These are phyloP conservation scores for Euptelea pleiosperma DNA, from an alignment of 164 flowering plant species.

Conservation along the genomic window DNA sequence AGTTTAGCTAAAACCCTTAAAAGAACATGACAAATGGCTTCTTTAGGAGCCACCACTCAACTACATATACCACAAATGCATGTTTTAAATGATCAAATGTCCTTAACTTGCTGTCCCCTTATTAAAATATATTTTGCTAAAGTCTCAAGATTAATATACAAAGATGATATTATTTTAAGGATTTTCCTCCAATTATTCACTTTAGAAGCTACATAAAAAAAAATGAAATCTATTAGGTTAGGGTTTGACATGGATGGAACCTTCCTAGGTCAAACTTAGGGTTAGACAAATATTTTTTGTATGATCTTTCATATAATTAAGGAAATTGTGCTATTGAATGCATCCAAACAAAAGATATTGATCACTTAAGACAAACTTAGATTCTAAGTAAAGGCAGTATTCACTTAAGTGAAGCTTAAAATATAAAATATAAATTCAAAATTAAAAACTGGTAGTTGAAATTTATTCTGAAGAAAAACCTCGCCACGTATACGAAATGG, in stretches of 20 bases:
- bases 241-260: constrained; percentile 14
- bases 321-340: neutral
- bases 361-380: constrained; percentile 15
- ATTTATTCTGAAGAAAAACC: no score
- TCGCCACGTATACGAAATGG: no score
- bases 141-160: neutral
- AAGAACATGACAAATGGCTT: constrained; percentile 18
- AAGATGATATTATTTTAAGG: neutral
- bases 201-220: neutral
- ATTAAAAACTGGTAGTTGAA: no score
- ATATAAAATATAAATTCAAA: no score
- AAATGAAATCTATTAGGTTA: constrained; percentile 1
- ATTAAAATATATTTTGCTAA: neutral
- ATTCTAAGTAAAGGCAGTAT: no score
- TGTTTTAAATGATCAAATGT: constrained; percentile 3
- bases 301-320: neutral
- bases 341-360: constrained; percentile 12
- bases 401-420: no score
- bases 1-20: neutral
- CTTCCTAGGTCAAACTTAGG: constrained; percentile 15
- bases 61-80: neutral
- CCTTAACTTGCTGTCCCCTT: constrained; percentile 2
- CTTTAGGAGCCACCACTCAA: constrained; percentile 8
- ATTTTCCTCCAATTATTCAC: no score
- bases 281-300: neutral